Base-by-base conservation (phyloP, 192 early-diverging fungal species). In the Coemansia sp. region DNA sequence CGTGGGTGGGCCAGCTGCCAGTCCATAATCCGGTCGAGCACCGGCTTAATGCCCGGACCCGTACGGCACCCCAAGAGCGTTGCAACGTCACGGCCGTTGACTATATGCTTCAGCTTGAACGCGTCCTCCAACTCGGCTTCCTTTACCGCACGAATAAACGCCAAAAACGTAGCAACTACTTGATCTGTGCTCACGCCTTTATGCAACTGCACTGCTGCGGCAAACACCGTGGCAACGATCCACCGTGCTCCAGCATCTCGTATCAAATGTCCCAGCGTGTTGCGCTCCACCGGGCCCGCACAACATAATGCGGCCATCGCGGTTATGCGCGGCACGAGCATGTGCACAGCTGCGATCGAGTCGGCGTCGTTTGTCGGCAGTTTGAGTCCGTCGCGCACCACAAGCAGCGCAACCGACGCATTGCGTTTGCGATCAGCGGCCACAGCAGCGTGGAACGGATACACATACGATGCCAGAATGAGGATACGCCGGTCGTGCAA, bases 1-100 rank as follows among this genome's bases (percentile, higher is more conserved):
- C 72, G 35, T 1, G 90, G 89, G 65, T 94, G 58, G 18, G 72
- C 82, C 27, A 98, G 69, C 79, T 98, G 95, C 90, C 91, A 97
- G 45, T 79, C 77, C 85, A 95, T 92, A 27, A 96, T 71, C 1
- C 56, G 55, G 4, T 83, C 73, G n/a, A 96, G 76, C 39, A 90
- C 76, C 13, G 63, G 61, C 56, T 82, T 86, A 11, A 96, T 74
- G 10, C 54, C 61, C 9, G 88, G 90, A 8, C 96, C 94, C 6
- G 91, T 89, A 59, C 79, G 85, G 47, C 95, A 86, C 6, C 81
- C 81, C 45, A 95, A 68, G 16, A 92, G 27, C 22, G 62, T 57
- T 3, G 85, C 72, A 0, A 89, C 77, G 23, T 84, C 78, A 48
- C 89, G 88, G 43, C 97, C 84, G 37, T 85, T 70, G 1, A 86